Evolutionary conservation across 805 yeast genomes (phyloP).

Genomic region (Cyberlindnera nakhonratchasimensis): DNA sequence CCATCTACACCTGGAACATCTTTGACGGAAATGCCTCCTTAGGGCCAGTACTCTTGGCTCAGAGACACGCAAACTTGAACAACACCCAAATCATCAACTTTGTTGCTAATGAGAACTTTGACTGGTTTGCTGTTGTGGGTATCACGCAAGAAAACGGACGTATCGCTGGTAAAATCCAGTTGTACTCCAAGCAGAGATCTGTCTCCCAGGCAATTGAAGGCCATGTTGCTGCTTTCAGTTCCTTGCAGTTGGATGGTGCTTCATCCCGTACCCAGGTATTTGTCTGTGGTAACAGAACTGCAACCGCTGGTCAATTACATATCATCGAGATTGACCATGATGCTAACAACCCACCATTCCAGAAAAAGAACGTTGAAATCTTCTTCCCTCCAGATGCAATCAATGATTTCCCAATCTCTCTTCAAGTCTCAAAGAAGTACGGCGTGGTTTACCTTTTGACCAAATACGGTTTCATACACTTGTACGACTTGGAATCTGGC

Average conservation of each 20-base stretch:
- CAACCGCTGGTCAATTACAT: conserved; percentile 76
- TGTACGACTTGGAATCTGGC: conserved; percentile 92
- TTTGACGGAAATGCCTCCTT: conserved; percentile 72
- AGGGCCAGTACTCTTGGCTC: conserved; percentile 79
- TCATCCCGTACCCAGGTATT: conserved; percentile 72
- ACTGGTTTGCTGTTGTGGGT: conserved; percentile 96
- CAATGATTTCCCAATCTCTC: conserved; percentile 93
- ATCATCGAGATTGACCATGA: conserved; percentile 95
- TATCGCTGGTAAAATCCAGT: conserved; percentile 94
- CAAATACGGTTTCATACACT: conserved; percentile 93
- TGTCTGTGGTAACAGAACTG: conserved; percentile 87
- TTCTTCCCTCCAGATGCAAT: conserved; percentile 96
- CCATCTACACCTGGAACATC: conserved; percentile 78
- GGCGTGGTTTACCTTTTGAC: conserved; percentile 89
- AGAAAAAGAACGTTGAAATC: conserved; percentile 86
- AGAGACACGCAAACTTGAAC: conserved; percentile 74
- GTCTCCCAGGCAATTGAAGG: conserved; percentile 97
- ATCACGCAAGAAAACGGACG: conserved; percentile 91
- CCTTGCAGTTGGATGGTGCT: conserved; percentile 70
- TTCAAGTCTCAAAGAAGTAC: conserved; percentile 78
- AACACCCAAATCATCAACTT: conserved; percentile 89
- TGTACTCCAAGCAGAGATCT: conserved; percentile 81
- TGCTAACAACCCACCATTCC: conserved; percentile 78
- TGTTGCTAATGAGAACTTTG: conserved; percentile 70
- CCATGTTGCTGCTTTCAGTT: conserved; percentile 90